phyloP scores from a whole-genome alignment of 1,139 yeast genomes.

The Blastobotrys indianensis region DNA sequence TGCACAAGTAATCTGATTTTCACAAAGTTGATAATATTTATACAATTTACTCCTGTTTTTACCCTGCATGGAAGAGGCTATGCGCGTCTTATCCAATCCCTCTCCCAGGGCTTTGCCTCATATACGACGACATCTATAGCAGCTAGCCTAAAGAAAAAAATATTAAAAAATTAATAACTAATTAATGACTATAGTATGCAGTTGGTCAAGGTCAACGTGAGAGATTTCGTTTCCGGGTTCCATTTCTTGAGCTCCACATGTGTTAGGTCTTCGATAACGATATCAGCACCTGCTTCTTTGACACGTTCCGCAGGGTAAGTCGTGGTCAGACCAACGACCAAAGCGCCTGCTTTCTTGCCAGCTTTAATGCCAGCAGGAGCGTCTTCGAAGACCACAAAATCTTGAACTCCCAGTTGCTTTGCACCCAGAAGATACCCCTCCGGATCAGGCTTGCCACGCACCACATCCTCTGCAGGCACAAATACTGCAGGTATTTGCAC shows the following conservation, averaged over 20 bases:
- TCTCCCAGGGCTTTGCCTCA: too few relatives aligned
- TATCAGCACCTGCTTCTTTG: conserved; percentile 66
- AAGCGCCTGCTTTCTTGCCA: conserved; percentile 76
- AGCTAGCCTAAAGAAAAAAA: too few relatives aligned
- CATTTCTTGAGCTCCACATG: conserved; percentile 29
- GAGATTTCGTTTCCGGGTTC: conserved; percentile 2
- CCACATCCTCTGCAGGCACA: conserved; percentile 69
- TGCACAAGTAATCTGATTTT: too few relatives aligned
- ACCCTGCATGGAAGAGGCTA: too few relatives aligned
- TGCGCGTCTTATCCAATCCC: too few relatives aligned
- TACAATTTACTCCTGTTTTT: too few relatives aligned
- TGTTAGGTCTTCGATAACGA: conserved; percentile 64
- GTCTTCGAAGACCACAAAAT: conserved; percentile 66
- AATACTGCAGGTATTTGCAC: conserved; percentile 59
- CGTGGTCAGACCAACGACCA: conserved; percentile 71
- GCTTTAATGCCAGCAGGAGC: conserved; percentile 82
- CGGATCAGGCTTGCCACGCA: conserved; percentile 74
- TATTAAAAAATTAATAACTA: background rate
- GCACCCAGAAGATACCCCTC: conserved; percentile 53
- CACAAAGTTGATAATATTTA: too few relatives aligned
- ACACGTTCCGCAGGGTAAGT: conserved; percentile 63
- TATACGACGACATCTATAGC: too few relatives aligned
- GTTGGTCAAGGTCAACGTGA: conserved; percentile 1
- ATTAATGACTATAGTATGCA: background rate
- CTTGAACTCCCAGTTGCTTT: conserved; percentile 54